Percentiles rank a stretch among this genome's conserved stretches.
Evolutionary conservation across 2,329 filamentous ascomycete species (phyloP).

Genomic region (Dactylellina haptotyla): DNA sequence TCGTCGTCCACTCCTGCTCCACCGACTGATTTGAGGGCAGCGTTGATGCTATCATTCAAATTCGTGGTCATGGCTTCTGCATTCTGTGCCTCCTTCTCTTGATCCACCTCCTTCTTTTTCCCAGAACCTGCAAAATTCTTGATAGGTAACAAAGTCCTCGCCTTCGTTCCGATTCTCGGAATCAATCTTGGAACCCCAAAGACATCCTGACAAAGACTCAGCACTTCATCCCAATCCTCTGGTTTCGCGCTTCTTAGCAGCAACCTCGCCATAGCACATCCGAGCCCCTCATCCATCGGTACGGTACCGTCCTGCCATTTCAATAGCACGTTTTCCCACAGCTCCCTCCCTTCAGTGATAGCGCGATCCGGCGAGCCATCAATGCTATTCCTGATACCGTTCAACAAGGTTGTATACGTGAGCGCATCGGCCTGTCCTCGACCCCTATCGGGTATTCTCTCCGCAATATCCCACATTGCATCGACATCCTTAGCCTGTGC

Average conservation of each 20-base stretch:
- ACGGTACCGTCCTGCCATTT: constrained; percentile 79
- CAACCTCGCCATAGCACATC: constrained; percentile 81
- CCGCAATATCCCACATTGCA: constrained; percentile 78
- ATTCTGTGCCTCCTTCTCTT: constrained; percentile 6
- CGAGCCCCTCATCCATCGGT: constrained; percentile 78
- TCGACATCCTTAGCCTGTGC: constrained; percentile 79
- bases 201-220: constrained; percentile 81
- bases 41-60: constrained; percentile 35
- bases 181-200: constrained; percentile 74
- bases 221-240: constrained; percentile 75
- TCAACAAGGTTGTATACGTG: constrained; percentile 86
- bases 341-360: constrained; percentile 73
- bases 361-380: constrained; percentile 61
- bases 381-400: constrained; percentile 72
- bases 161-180: constrained; percentile 58
- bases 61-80: constrained; percentile 59
- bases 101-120: constrained; percentile 19
- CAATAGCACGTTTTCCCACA: constrained; percentile 84
- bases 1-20: constrained; percentile 26
- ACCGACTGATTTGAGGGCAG: constrained; percentile 43
- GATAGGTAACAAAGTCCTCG: constrained; percentile 49
- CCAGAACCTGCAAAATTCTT: constrained; percentile 1
- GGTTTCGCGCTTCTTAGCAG: constrained; percentile 72
- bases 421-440: constrained; percentile 72
- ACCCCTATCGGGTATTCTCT: constrained; percentile 74